Evolutionary conservation across 1,284 basidiomycete species (phyloP), one percentile per base, ranked within the genome.

Genomic region (Puccinia hordei): DNA sequence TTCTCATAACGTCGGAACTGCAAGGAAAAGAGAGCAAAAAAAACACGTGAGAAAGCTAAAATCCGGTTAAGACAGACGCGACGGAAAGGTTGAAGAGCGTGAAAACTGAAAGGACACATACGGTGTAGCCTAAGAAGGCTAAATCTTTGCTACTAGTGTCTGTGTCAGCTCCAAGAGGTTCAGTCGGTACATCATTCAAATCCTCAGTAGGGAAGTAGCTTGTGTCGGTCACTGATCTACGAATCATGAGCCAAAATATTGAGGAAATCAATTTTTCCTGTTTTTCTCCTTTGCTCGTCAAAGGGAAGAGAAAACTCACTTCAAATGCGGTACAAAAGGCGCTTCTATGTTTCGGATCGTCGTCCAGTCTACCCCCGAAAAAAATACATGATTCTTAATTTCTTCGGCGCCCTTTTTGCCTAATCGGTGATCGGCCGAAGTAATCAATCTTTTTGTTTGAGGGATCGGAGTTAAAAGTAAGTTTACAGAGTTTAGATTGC

Each of bases 191-290:
- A 84, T 94, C 91, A 82, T 92, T 91, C 81, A 97, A 90, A 85
- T 98, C 96, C 83, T 98, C 95, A 30, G 93, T 95, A 0, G 95
- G 95, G 91, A 98, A 98, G 87, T 98, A 98, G 10, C 91, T 93
- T 1, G 95, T 98, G 85, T 98, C 95, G 30, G 94, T 97, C 84
- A 94, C 92, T 44, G 92, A 94, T 82, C 92, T 66, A 10, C 74
- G 38, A 73, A 82, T 33, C 13, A 5, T 10, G 17, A 66, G 44
- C 22, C 38, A 66, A 66, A 22, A 44, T 41, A 73, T 63, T 13
- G 6, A 63, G 8, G 73, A 77, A 66, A 81, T 75, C 44, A 81
- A 76, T 24, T 72, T 78, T 57, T 57, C 53, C 53, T 4, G 4
- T n/a, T 55, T 55, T 55, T 12, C 19, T 19, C 24, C 24, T 24